Evolutionary conservation across 768 basidiomycete species (phyloP), one percentile per base, ranked within the genome.

Genomic region (Leccinum obscurum): DNA sequence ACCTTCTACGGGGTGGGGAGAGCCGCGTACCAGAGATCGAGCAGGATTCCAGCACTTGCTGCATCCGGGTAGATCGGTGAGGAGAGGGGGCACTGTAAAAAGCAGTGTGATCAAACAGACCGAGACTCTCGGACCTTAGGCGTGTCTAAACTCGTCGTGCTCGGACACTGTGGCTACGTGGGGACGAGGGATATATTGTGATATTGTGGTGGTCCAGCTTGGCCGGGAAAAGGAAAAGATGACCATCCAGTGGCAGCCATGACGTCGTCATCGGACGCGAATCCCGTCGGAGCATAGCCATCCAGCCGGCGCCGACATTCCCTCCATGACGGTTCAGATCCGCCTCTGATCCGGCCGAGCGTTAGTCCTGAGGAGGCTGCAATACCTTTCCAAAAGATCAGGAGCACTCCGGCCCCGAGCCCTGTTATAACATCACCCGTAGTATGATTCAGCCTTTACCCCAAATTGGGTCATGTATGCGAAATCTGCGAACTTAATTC

Each of bases 251-350:
- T 37, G 35, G 14, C 35, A 37, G 35, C 14, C 35, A 37, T 46
- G 44, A 46, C 44, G 20, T 20, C 44, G n/a, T 20, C 44, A 56
- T 55, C 76, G 35, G 72, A 75, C n/a, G 66, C 74, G 51, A 72
- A 69, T 64, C 66, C 74, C 1, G 84, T 80, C 0, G 85, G 85
- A 14, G 79, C 74, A 67, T 86, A 35, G 3, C 59, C 44, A 49
- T 55, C 22, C 6, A 55, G 39, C 14, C 26, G 49, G 48, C 24
- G 39, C 1, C 55, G 30, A 7, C 15, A 39, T 17, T 7, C 22
- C 34, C 76, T 81, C 77, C 73, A 83, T 81, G 17, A 84, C 72
- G 11, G 77, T 79, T 22, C 83, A 67, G 37, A 85, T 75, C 64
- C 86, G 85, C 54, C 78, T 61, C 76, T 63, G 50, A 85, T 74